A percentile compares a stretch with the other conserved stretches of the same genome.
These are phyloP conservation scores for Novymonas esmeraldas DNA, from an alignment of 208 protist species.

Conservation along the genomic window DNA sequence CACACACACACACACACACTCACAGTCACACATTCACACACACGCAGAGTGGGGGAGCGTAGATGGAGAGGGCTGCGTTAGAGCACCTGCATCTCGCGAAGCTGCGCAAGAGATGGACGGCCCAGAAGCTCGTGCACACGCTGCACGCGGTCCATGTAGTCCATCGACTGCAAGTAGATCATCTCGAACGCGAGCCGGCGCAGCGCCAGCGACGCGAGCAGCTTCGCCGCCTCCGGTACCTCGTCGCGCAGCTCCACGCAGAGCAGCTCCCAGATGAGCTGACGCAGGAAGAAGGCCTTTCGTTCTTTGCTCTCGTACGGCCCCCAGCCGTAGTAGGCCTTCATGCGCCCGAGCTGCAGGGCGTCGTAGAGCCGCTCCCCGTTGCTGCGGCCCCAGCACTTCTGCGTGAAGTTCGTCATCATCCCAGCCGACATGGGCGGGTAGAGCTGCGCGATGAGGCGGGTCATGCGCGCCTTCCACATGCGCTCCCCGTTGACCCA, in stretches of 20 bases:
- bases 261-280: constrained; percentile 81
- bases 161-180: constrained; percentile 86
- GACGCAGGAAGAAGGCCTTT: constrained; percentile 86
- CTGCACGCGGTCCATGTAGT: constrained; percentile 88
- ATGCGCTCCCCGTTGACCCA: constrained; percentile 87
- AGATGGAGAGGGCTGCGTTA: constrained; percentile 15
- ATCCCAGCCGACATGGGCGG: constrained; percentile 77
- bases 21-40: too few species aligned
- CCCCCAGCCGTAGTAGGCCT: constrained; percentile 71
- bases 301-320: constrained; percentile 84
- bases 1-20: too few species aligned
- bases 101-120: constrained; percentile 62
- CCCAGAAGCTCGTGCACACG: constrained; percentile 70
- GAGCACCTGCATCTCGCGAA: constrained; percentile 63
- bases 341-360: constrained; percentile 71
- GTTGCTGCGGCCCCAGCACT: constrained; percentile 88
- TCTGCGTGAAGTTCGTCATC: constrained; percentile 93
- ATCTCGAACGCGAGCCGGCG: constrained; percentile 85
- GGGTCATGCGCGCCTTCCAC: constrained; percentile 79
- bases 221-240: constrained; percentile 60
- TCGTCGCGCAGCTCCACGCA: constrained; percentile 59
- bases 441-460: constrained; percentile 70
- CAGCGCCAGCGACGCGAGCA: constrained; percentile 60
- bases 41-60: too few species aligned
- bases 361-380: constrained; percentile 90